These are phyloP conservation scores for Emericellopsis cladophorae DNA, from an alignment of 2,329 filamentous ascomycete genomes.

Conservation along the genomic window DNA sequence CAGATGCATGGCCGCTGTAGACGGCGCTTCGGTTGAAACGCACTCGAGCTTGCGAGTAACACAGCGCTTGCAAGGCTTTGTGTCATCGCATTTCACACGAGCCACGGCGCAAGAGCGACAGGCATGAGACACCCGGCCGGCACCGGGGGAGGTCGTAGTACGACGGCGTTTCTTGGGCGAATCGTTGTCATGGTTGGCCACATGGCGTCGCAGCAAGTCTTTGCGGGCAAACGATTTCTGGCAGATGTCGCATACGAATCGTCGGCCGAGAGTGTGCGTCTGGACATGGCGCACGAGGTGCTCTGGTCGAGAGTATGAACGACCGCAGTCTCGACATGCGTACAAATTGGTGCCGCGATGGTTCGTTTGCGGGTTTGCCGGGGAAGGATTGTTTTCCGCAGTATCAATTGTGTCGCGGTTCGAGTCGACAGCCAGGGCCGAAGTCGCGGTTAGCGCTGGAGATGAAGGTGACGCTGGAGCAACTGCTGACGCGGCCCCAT, in stretches of 20 bases:
- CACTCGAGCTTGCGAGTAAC: slow-evolving; percentile 32
- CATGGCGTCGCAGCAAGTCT: slow-evolving; percentile 39
- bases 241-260: slow-evolving; percentile 35
- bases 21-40: slow-evolving; percentile 21
- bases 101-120: slow-evolving; percentile 38
- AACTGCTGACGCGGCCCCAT: no score
- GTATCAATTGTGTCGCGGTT: no score
- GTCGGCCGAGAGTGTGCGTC: slow-evolving; percentile 35
- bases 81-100: slow-evolving; percentile 41
- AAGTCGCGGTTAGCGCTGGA: no score
- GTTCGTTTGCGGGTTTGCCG: neutral
- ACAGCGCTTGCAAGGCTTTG: slow-evolving; percentile 40
- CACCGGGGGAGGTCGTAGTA: slow-evolving; percentile 27
- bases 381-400: no score
- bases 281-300: slow-evolving; percentile 39
- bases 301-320: slow-evolving; percentile 38
- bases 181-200: slow-evolving; percentile 36
- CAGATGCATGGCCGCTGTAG: slow-evolving; percentile 28
- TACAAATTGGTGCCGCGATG: slow-evolving; percentile 24
- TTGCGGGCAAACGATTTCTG: slow-evolving; percentile 41
- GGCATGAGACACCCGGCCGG: slow-evolving; percentile 38
- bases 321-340: slow-evolving; percentile 37
- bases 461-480: no score
- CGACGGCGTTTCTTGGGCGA: slow-evolving; percentile 33
- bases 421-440: no score